Base-by-base conservation (phyloP, 495 filamentous ascomycete species). In the Alectoria sarmentosa region DNA sequence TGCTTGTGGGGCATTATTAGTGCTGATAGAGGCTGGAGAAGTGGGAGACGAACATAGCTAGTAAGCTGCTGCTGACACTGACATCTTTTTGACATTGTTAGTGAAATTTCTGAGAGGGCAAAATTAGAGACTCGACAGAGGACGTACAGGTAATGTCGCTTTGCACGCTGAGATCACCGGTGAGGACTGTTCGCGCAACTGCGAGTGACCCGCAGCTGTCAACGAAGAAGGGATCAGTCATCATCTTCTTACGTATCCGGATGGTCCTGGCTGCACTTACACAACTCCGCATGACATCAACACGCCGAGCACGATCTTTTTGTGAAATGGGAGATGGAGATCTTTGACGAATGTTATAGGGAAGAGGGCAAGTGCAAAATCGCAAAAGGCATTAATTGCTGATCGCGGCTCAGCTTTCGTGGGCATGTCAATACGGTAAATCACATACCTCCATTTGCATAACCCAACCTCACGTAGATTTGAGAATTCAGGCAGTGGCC, bases 241-340 rank as follows among this genome's bases (percentile, higher is more conserved):
- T 28, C 6, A 38, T 1, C 23, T 41, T 13, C 8, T 42, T 23
- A 38, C 8, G 14, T 23, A 41, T 26, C 26, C 11, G 39, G 38
- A 28, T 19, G 15, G 11, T 32, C 38, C 28, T 60, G 38, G 23
- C n/a, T 46, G 42, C 48, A 52, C 58, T 42, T 44, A 60, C 58
- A 60, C 58, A 28, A 60, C 32, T 60, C 64, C 64, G 26, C 64
- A 66, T 48, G 41, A 66, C 64, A 62, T 66, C 28, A 66, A 59
- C 21, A 60, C 32, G 21, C 37, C 32, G 23, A 66, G 60, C 13
- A 62, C 23, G 30, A 44, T 37, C 60, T 66, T 62, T 8, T 59
- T 59, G 11, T 32, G 64, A 32, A 30, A 55, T 37, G 34, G 32
- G 26, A 66, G 48, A 21, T 62, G 48, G 36, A 55, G 60, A 9